Base-by-base conservation (phyloP, 2,329 filamentous ascomycete species). In the Aureobasidium mangrovei region DNA sequence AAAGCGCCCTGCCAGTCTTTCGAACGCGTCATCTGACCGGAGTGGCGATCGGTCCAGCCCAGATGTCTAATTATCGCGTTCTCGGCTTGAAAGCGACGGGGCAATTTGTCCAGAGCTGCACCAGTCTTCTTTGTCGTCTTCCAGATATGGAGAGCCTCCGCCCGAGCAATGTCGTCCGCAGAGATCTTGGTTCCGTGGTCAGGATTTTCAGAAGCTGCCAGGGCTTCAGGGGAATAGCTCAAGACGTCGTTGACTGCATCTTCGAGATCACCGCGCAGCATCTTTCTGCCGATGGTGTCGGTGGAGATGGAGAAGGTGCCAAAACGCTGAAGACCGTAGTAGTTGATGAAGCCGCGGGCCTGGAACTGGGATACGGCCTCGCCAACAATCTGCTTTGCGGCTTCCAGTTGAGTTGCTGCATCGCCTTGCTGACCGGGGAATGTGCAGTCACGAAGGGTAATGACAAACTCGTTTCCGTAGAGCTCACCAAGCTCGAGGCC, bases 291-390 rank as follows among this genome's bases (percentile, higher is more conserved):
- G 47, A 96, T 76, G 39, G 84, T 79, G 64, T 97, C 89, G 0
- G 93, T 98, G 33, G 90, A 86, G 9, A 88, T 85, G 29, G 82
- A 75, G 69, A 93, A 91, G 0, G 90, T 91, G 29, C 93, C 93
- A 63, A 98, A 98, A 27, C 93, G 84, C 71, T 98, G 93, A n/a
- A 97, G 82, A 7, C 93, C 93, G 65, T 91, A 98, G 73, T 97
- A 98, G 71, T 98, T 98, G 70, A 98, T 84, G 75, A 94, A 98
- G 2, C 93, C 93, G 42, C 84, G 79, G 41, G 82, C 72, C 53
- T 78, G 75, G 60, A 97, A 81, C 59, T 84, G 81, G 40, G 78
- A 73, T 48, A 95, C 73, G 1, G 88, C 77, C 58, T 75, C 64
- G 58, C 77, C 65, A 58, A 88, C 74, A 32, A 80, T 72, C 4